Conservation (phyloP, 768 basidiomycete genomes). For the Pleurotus djamor region DNA sequence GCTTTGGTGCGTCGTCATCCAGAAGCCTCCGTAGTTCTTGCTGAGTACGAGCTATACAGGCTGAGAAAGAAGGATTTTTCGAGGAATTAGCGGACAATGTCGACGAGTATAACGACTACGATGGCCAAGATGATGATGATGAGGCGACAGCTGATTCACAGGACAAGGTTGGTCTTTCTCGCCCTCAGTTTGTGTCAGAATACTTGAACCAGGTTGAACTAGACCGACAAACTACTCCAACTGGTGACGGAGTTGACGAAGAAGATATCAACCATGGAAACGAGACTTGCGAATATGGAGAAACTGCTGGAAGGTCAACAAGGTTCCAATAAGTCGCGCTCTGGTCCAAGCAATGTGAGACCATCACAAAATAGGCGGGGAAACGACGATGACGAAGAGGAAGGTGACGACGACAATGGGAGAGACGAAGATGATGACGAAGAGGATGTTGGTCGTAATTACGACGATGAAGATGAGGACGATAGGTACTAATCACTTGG, state of each 20-base stretch:
- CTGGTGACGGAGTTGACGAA: not conserved
- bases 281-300: slow-evolving; percentile 3
- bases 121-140: not conserved
- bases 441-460: not conserved
- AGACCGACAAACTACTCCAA: slow-evolving; percentile 1
- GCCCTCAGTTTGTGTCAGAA: not conserved
- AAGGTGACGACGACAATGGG: not conserved
- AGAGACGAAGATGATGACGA: not conserved
- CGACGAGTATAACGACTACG: slow-evolving; percentile 3
- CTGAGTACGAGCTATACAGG: not conserved
- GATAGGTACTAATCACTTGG: not conserved
- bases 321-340: not conserved
- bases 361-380: not conserved
- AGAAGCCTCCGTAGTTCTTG: not conserved
- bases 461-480: not conserved
- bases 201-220: not conserved
- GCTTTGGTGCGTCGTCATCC: not conserved
- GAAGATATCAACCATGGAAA: not conserved
- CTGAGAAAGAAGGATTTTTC: not conserved
- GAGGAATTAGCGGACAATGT: not conserved
- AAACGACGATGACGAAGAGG: not conserved
- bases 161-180: not conserved
- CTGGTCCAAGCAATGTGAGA: not conserved
- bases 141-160: not conserved
- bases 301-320: not conserved